Evolutionary conservation across 768 basidiomycete species (phyloP).

Genomic region (Flagelloscypha sp.): DNA sequence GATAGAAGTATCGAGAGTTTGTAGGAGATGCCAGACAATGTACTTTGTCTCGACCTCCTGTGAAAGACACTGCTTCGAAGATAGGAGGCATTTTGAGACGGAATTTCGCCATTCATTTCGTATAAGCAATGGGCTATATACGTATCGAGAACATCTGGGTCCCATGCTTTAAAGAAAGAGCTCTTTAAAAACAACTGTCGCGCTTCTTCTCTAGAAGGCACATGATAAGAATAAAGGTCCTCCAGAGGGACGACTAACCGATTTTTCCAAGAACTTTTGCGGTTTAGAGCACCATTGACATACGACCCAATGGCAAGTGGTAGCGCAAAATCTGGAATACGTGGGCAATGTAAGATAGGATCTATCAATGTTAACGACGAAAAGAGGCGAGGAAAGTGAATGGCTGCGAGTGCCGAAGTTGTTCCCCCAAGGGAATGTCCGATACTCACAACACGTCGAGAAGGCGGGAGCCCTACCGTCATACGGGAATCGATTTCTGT

Average conservation of each 20-base stretch:
- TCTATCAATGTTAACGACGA: conserved; percentile 48
- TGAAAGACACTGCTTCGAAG: conserved; percentile 35
- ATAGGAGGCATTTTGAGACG: conserved; percentile 37
- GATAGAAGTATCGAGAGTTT: conserved; percentile 16
- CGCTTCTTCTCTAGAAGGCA: conserved; percentile 45
- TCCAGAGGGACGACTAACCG: too few species aligned
- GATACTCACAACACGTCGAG: conserved; percentile 37
- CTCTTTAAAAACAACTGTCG: conserved; percentile 23
- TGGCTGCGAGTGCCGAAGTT: conserved; percentile 29
- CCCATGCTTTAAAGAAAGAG: conserved; percentile 43
- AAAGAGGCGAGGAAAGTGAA: conserved; percentile 40
- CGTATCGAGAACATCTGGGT: conserved; percentile 30
- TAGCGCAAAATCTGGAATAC: too few species aligned
- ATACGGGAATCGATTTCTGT: conserved; percentile 18
- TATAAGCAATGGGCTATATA: conserved; percentile 35
- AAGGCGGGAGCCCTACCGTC: conserved; percentile 25
- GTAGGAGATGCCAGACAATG: conserved; percentile 22
- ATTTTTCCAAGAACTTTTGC: too few species aligned
- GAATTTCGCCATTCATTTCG: conserved; percentile 27
- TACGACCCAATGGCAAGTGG: too few species aligned
- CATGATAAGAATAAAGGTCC: too few species aligned
- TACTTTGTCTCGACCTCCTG: conserved; percentile 5
- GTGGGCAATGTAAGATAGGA: background rate
- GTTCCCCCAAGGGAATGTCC: conserved; percentile 59
- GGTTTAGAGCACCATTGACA: too few species aligned